These are phyloP conservation scores for Epichloe aotearoae DNA, from an alignment of 2,329 filamentous ascomycete species.

Conservation along the genomic window DNA sequence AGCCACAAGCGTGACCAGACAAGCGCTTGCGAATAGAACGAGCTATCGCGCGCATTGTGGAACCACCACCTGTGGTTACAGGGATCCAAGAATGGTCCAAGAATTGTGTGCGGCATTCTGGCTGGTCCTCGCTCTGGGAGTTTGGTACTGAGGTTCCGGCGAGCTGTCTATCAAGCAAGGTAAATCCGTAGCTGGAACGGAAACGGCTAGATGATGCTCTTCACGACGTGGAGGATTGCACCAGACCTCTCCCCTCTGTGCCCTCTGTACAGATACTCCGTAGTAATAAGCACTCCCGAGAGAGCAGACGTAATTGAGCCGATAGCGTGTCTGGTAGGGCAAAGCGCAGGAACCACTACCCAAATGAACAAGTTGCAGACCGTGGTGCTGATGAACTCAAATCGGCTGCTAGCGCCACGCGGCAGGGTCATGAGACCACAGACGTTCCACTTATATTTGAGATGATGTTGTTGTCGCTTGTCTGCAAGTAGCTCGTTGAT, in stretches of 20 bases:
- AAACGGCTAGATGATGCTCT: not conserved
- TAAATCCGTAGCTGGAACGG: not conserved
- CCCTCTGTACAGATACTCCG: too few species aligned
- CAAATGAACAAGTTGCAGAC: not conserved
- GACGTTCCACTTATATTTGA: constrained; percentile 11
- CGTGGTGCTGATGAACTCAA: constrained; percentile 7
- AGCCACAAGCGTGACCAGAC: constrained; percentile 2
- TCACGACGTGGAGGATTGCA: not conserved
- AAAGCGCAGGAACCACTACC: not conserved
- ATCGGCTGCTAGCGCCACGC: constrained; percentile 16
- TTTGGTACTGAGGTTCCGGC: not conserved
- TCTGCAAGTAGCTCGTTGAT: constrained; percentile 1
- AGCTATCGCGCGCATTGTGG: not conserved
- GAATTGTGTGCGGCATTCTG: not conserved
- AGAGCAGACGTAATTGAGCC: not conserved
- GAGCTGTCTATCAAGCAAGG: too few species aligned
- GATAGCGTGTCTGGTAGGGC: not conserved
- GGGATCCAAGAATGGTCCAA: not conserved
- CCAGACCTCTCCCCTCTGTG: not conserved
- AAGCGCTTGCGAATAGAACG: not conserved
- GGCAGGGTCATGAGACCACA: constrained; percentile 19
- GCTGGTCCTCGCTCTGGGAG: not conserved
- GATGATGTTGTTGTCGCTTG: constrained; percentile 2
- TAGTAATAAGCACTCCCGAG: too few species aligned
- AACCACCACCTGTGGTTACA: not conserved